Evolutionary conservation across 2,329 filamentous ascomycete species (phyloP).

Genomic region (Arthrobotrys pseudoclavata): DNA sequence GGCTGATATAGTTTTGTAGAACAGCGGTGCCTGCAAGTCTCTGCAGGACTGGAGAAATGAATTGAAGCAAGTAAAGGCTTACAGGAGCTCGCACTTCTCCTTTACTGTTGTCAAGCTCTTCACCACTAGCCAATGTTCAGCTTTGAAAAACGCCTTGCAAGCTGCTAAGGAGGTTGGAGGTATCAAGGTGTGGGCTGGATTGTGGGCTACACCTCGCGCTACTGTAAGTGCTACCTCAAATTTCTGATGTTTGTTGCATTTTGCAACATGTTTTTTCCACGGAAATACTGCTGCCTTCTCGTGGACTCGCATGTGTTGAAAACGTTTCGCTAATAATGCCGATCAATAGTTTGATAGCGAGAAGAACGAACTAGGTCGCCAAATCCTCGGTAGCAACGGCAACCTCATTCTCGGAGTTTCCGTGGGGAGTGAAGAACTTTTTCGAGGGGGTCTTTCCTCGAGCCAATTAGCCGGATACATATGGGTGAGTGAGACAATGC

Average conservation of each 20-base stretch:
- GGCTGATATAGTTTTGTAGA: slow-evolving; percentile 31
- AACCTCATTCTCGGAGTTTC: slow-evolving; percentile 61
- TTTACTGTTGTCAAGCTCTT: slow-evolving; percentile 76
- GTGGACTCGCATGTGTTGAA: slow-evolving; percentile 62
- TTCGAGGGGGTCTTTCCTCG: slow-evolving; percentile 33
- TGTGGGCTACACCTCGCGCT: slow-evolving; percentile 71
- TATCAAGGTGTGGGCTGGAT: slow-evolving; percentile 74
- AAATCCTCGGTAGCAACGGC: slow-evolving; percentile 63
- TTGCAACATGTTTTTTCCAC: not conserved
- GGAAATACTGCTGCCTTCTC: not conserved
- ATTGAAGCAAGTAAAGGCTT: slow-evolving; percentile 66
- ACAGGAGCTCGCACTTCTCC: slow-evolving; percentile 47
- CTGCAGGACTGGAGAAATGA: slow-evolving; percentile 65
- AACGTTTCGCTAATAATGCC: slow-evolving; percentile 70
- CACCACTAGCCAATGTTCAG: slow-evolving; percentile 73
- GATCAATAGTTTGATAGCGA: slow-evolving; percentile 67
- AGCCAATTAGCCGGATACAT: slow-evolving; percentile 44
- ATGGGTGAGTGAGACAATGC: slow-evolving; percentile 33
- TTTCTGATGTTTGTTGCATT: slow-evolving; percentile 65
- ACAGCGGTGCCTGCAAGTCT: slow-evolving; percentile 66
- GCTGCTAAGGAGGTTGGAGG: slow-evolving; percentile 73
- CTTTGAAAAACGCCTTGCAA: slow-evolving; percentile 69
- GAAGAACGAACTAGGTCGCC: slow-evolving; percentile 65
- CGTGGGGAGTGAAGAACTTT: slow-evolving; percentile 64
- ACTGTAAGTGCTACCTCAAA: slow-evolving; percentile 41